These are phyloP conservation scores for Mycena vitilis DNA, from an alignment of 768 basidiomycete species.

Conservation along the genomic window DNA sequence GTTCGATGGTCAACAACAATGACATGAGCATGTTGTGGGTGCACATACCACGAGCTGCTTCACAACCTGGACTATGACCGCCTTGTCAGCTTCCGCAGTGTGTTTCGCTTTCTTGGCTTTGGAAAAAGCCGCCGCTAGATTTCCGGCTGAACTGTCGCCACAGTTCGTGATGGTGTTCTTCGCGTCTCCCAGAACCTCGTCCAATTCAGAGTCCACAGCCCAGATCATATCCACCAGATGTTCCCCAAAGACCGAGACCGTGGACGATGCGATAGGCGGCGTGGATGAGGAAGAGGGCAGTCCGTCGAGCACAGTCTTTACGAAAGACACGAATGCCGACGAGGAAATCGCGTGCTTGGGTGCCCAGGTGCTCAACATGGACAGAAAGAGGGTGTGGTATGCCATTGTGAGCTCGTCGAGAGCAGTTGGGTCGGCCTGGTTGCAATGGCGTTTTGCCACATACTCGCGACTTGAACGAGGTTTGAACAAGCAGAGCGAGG, in stretches of 20 bases:
- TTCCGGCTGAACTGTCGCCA: constrained; percentile 48
- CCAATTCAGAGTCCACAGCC: constrained; percentile 82
- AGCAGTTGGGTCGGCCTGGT: constrained; percentile 63
- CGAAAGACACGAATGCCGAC: constrained; percentile 68
- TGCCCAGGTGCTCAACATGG: constrained; percentile 69
- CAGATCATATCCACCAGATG: constrained; percentile 84
- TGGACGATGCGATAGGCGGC: constrained; percentile 60
- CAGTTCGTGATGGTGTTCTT: constrained; percentile 53
- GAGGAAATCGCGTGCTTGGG: constrained; percentile 59
- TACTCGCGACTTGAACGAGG: constrained; percentile 64
- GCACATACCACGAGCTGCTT: constrained; percentile 69
- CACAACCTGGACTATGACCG: constrained; percentile 66
- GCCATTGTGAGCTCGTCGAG: constrained; percentile 70
- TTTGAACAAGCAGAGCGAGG: constrained; percentile 34
- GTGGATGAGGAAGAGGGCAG: constrained; percentile 80
- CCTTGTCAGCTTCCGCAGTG: constrained; percentile 72
- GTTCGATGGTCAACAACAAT: constrained; percentile 2
- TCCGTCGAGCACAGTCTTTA: constrained; percentile 67
- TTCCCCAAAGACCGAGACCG: constrained; percentile 68
- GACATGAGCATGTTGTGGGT: background rate
- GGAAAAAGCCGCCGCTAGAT: constrained; percentile 37
- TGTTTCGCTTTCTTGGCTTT: constrained; percentile 63
- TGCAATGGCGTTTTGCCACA: constrained; percentile 69
- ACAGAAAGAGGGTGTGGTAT: constrained; percentile 76
- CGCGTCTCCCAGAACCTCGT: constrained; percentile 72